Evolutionary conservation across 164 flowering plant species (phyloP), one percentile per base, ranked within the genome.

Genomic region (Vitis cinerea): DNA sequence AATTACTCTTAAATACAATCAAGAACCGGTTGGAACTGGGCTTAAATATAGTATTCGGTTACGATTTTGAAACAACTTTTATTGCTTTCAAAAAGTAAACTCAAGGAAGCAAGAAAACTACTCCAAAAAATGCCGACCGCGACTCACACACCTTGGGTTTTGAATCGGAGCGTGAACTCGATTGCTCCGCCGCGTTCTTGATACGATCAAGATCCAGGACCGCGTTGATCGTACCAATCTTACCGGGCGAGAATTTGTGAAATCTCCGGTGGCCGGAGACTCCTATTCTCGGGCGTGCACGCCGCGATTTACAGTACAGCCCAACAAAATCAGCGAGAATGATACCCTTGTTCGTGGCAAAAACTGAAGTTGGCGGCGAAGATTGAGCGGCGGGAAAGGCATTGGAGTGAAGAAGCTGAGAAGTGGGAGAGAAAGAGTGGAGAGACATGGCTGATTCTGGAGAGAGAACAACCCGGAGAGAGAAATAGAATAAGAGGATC

Each of bases 301-400:
- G 73, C 73, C 74, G 81, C 19, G 87, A 72, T 74, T 85, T 83
- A 59, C 78, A 71, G 57, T 69, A 68, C 9, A 81, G 53, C 3
- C 86, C 83, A 5, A 75, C 73, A 59, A 80, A 83, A 75, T 87
- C 93, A 47, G 78, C 75, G 64, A 85, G 72, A 11, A 87, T 67
- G 47, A 80, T 59, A 19, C 81, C 74, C 50, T 68, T 64, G 56
- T 74, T 74, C 10, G 80, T 57, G 6, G 79, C 53, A 16, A 78
- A 75, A 5, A 72, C 60, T 3, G 79, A 69, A 27, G 59, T 63
- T n/a, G 68, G 66, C 6, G 72, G 68, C 12, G 61, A 63, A 31
- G 54, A 73, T 17, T 60, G 53, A 29, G 59, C 50, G 53, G 74
- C 30, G 1, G 67, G 13, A 37, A 68, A 48, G 59, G 70, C 74